phyloP scores from a whole-genome alignment of 441 rosid species.

The Geranium incanum region DNA sequence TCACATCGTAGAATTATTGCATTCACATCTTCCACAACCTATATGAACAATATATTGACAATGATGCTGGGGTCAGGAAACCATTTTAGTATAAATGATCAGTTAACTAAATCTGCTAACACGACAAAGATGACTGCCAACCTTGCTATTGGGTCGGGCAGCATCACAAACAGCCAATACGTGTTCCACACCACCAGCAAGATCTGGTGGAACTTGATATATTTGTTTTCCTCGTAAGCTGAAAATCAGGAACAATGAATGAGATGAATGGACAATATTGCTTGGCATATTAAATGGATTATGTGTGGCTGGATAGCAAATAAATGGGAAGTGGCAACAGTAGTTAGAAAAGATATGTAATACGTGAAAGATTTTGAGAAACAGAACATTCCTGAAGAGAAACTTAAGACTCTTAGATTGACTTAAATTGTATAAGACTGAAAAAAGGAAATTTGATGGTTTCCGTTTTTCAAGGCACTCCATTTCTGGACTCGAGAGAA shows the following conservation, averaged over 20 bases:
- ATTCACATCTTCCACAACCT: constrained; percentile 87
- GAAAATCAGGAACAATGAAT: constrained; percentile 20
- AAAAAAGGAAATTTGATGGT: not conserved
- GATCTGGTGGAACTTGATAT: constrained; percentile 60
- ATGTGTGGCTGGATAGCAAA: not conserved
- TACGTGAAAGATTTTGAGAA: not conserved
- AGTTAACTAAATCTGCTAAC: constrained; percentile 1
- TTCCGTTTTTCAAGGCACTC: not conserved
- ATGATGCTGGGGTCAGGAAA: constrained; percentile 10
- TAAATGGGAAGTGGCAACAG: not conserved
- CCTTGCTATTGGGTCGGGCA: constrained; percentile 55
- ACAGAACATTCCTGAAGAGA: not conserved
- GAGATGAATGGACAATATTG: not conserved
- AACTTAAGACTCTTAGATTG: not conserved
- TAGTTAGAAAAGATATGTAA: not conserved
- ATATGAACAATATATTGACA: constrained; percentile 18
- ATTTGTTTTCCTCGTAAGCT: constrained; percentile 87
- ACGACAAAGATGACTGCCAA: constrained; percentile 21
- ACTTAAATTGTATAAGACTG: not conserved
- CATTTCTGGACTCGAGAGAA: not conserved
- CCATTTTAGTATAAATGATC: constrained; percentile 7
- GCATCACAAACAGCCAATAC: constrained; percentile 72
- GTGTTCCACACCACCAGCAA: constrained; percentile 63
- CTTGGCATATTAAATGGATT: not conserved
- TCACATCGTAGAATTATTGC: constrained; percentile 68